Evolutionary conservation across 352 stramenopile genomes (phyloP).

Genomic region (Phytophthora pini): DNA sequence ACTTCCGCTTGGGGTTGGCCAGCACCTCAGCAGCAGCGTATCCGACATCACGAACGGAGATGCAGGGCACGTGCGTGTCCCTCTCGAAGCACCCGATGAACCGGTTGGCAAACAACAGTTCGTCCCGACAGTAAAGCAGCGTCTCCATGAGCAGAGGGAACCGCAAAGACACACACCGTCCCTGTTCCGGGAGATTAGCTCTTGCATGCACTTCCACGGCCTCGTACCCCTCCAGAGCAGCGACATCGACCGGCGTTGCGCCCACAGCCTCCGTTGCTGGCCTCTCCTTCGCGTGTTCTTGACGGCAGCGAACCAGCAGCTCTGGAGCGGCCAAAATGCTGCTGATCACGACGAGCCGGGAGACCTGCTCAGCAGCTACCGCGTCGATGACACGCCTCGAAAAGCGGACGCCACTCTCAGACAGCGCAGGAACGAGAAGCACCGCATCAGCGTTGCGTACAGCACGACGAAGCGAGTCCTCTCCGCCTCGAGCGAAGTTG

Average conservation of each 20-base stretch:
- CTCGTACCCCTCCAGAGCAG: conserved; percentile 54
- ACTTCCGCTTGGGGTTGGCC: conserved; percentile 50
- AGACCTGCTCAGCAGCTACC: conserved; percentile 46
- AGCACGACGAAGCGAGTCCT: conserved; percentile 56
- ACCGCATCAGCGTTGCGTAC: conserved; percentile 77
- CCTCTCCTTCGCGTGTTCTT: conserved; percentile 24
- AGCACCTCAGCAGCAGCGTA: conserved; percentile 60
- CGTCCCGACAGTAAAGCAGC: conserved; percentile 75
- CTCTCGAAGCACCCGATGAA: conserved; percentile 60
- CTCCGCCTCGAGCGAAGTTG: conserved; percentile 48
- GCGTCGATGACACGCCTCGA: conserved; percentile 76
- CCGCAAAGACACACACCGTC: conserved; percentile 60
- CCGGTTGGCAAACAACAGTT: conserved; percentile 73
- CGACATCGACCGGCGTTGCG: conserved; percentile 19
- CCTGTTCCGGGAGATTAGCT: conserved; percentile 39
- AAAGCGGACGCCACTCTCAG: conserved; percentile 63
- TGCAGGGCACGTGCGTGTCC: conserved; percentile 64
- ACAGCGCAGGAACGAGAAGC: conserved; percentile 68
- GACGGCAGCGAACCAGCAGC: conserved; percentile 35
- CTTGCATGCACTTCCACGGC: conserved; percentile 74
- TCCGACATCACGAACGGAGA: conserved; percentile 71
- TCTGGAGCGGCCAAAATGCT: conserved; percentile 64
- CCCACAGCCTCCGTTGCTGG: conserved; percentile 29
- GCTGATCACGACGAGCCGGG: conserved; percentile 69
- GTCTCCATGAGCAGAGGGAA: conserved; percentile 83